Evolutionary conservation across 352 stramenopile species (phyloP).

Genomic region (Phytophthora agathidicida): DNA sequence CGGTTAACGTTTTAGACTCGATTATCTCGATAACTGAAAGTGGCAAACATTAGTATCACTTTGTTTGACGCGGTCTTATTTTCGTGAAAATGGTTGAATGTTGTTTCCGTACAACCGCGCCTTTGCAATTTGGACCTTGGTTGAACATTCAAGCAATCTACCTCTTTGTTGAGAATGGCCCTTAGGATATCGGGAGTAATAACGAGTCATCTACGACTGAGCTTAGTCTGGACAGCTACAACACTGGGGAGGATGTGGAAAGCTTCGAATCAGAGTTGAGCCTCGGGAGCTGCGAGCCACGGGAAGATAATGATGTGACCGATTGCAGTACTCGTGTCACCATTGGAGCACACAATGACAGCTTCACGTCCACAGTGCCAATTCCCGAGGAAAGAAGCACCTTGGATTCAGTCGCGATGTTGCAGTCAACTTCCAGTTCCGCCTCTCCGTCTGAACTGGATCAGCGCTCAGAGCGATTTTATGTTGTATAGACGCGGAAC

Average conservation of each 20-base stretch:
- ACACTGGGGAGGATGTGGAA: slow-evolving; percentile 7
- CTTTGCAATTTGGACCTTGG: too few species aligned
- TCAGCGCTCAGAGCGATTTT: slow-evolving; percentile 11
- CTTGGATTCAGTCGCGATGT: slow-evolving; percentile 23
- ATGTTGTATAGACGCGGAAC: slow-evolving; percentile 18
- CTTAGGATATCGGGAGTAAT: too few species aligned
- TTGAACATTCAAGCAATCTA: too few species aligned
- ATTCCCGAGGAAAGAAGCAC: slow-evolving; percentile 10
- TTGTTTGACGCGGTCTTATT: too few species aligned
- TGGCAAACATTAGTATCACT: too few species aligned
- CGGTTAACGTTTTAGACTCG: too few species aligned
- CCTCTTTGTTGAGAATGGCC: too few species aligned
- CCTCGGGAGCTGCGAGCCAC: slow-evolving; percentile 16
- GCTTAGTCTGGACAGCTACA: slow-evolving; percentile 20
- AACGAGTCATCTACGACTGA: slow-evolving; percentile 16
- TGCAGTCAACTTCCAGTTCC: slow-evolving; percentile 23
- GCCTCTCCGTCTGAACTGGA: slow-evolving; percentile 17
- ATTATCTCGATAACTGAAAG: too few species aligned
- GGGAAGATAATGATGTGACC: neutral
- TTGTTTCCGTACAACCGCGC: too few species aligned
- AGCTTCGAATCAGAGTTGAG: slow-evolving; percentile 23
- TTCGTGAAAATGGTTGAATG: too few species aligned
- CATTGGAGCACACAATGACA: slow-evolving; percentile 11
- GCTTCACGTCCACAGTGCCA: slow-evolving; percentile 14
- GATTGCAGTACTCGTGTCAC: slow-evolving; percentile 22